Percentiles rank a stretch among this genome's conserved stretches.
phyloP scores from a whole-genome alignment of 371 early-diverging fungal genomes.

The Mucor piriformis region DNA sequence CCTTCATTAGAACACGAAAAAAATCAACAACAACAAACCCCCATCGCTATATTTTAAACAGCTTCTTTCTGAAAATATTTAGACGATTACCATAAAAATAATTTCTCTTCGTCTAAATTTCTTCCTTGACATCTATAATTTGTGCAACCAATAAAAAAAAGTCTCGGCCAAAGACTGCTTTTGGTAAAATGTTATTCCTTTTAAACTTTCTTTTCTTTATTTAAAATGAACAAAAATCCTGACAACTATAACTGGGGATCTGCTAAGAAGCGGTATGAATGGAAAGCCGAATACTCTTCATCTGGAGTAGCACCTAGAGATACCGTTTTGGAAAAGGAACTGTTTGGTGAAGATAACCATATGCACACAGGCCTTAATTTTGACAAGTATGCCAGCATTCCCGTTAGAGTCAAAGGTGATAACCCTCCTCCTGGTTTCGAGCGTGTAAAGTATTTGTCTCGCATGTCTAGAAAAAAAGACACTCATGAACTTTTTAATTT shows the following conservation, averaged over 20 bases:
- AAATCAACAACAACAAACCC: no score
- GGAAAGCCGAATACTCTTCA: constrained; percentile 34
- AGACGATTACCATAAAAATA: no score
- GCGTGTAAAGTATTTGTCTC: constrained; percentile 19
- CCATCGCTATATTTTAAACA: no score
- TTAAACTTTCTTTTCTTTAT: background rate
- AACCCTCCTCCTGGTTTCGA: constrained; percentile 48
- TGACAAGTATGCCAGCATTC: constrained; percentile 56
- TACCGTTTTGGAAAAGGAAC: constrained; percentile 48
- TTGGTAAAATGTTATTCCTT: background rate
- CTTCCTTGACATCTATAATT: no score
- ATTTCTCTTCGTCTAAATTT: no score
- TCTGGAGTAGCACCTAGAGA: constrained; percentile 46
- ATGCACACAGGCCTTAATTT: constrained; percentile 61
- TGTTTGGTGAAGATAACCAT: constrained; percentile 51
- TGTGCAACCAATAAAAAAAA: background rate
- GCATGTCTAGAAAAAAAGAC: background rate
- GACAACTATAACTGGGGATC: constrained; percentile 46
- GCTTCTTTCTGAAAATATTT: no score
- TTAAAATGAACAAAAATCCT: constrained; percentile 1
- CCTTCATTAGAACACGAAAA: no score
- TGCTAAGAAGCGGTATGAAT: constrained; percentile 48
- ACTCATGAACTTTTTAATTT: background rate
- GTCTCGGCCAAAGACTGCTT: no score
- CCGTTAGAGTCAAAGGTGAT: constrained; percentile 54